These are phyloP conservation scores for Candida silvicultrix DNA, from an alignment of 805 yeast species.

Conservation along the genomic window DNA sequence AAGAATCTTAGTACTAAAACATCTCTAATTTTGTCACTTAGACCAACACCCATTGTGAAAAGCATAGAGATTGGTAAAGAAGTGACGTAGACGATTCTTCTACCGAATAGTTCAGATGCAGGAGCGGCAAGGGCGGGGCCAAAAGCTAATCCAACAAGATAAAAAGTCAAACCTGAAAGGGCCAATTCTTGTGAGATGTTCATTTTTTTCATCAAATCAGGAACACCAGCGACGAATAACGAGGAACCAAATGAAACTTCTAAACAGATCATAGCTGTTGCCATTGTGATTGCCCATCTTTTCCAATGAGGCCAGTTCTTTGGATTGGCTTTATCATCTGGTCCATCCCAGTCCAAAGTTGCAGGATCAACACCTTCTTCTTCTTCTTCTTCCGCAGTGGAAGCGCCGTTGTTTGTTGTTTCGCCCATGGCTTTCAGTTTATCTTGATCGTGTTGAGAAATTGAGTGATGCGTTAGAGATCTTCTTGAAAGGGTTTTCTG, in stretches of 20 bases:
- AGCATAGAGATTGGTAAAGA: conserved; percentile 64
- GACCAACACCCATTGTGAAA: conserved; percentile 69
- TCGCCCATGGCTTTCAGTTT: no score
- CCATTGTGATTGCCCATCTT: conserved; percentile 62
- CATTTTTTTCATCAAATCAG: conserved; percentile 42
- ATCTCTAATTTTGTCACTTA: conserved; percentile 52
- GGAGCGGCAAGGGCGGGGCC: conserved; percentile 74
- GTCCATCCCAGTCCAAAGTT: conserved; percentile 52
- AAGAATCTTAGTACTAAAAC: conserved; percentile 67
- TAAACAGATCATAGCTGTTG: conserved; percentile 57
- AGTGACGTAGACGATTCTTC: conserved; percentile 52
- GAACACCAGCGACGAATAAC: conserved; percentile 58
- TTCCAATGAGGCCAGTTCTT: conserved; percentile 60
- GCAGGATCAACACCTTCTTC: conserved; percentile 30
- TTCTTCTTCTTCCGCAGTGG: no score
- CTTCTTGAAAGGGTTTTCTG: conserved; percentile 20
- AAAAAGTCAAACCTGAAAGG: conserved; percentile 63
- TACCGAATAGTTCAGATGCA: conserved; percentile 61
- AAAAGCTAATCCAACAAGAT: conserved; percentile 61
- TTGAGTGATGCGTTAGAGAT: conserved; percentile 10
- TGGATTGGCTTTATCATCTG: conserved; percentile 59
- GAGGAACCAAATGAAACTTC: conserved; percentile 75
- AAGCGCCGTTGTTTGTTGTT: no score
- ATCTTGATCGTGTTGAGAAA: conserved; percentile 2
- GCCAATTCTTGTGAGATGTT: conserved; percentile 55